Percentiles rank a stretch among this genome's conserved stretches.
Evolutionary conservation across 805 yeast genomes (phyloP).

Genomic region (Saccharomyces mikatae): DNA sequence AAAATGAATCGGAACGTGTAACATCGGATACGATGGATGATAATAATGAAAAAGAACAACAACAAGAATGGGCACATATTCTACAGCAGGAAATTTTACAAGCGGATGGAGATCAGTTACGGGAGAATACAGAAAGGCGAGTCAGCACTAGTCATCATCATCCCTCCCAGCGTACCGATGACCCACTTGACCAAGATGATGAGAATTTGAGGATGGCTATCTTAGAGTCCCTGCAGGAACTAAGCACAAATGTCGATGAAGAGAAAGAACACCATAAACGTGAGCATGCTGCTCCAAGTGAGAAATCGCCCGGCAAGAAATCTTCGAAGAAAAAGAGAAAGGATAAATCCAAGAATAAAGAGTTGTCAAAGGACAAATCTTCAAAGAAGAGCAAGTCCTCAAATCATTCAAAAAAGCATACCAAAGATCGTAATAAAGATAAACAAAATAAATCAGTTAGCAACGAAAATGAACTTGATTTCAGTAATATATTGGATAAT

Average conservation of each 20-base stretch:
- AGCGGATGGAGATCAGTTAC: constrained; percentile 4
- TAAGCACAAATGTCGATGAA: constrained; percentile 10
- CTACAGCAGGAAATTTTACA: constrained; percentile 25
- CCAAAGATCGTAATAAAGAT: neutral
- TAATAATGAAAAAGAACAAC: constrained; percentile 4
- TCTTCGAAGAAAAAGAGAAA: constrained; percentile 8
- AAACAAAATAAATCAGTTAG: neutral
- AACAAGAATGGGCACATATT: constrained; percentile 26
- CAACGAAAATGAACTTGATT: constrained; percentile 18
- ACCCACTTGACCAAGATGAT: constrained; percentile 28
- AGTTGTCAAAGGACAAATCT: constrained; percentile 7
- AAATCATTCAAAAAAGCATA: constrained; percentile 2
- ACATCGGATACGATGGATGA: neutral
- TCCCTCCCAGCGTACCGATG: neutral
- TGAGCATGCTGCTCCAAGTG: neutral
- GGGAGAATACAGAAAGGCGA: neutral
- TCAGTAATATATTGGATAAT: constrained; percentile 27
- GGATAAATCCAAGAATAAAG: constrained; percentile 14
- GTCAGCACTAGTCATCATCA: neutral
- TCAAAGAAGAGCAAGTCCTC: neutral
- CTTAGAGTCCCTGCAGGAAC: constrained; percentile 23
- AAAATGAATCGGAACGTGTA: constrained; percentile 1
- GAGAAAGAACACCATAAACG: constrained; percentile 1
- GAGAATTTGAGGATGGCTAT: constrained; percentile 29
- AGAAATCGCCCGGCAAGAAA: neutral